These are phyloP conservation scores for Sarcodon sp. DNA, from an alignment of 768 basidiomycete species.

Conservation along the genomic window DNA sequence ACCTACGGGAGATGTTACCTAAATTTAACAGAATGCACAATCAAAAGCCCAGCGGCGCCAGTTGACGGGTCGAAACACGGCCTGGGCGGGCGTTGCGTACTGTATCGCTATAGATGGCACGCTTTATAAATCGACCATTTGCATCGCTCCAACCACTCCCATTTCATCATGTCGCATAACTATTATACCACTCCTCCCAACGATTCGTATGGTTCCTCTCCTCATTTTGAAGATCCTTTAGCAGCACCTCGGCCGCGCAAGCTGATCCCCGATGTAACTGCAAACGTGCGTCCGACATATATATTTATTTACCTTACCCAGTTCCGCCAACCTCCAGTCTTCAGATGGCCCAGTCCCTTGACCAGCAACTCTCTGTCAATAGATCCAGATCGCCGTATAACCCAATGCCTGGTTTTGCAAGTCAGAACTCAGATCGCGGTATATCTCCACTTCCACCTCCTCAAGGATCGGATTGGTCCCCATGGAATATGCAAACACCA, in stretches of 20 bases:
- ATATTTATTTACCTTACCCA: conserved; percentile 2
- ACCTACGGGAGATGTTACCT: conserved; percentile 82
- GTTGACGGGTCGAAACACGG: too few relatives aligned
- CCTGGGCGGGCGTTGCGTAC: too few relatives aligned
- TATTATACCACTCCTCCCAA: not conserved
- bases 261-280: conserved; percentile 44
- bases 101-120: too few relatives aligned
- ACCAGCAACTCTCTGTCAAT: conserved; percentile 25
- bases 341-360: conserved; percentile 55
- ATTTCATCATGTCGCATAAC: too few relatives aligned
- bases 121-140: too few relatives aligned
- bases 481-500: conserved; percentile 16
- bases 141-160: too few relatives aligned
- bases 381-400: conserved; percentile 9
- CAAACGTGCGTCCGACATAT: conserved; percentile 36
- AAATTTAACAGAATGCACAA: conserved; percentile 64
- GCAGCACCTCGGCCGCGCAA: conserved; percentile 58
- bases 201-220: conserved; percentile 21
- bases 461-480: conserved; percentile 13
- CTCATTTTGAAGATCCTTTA: conserved; percentile 41
- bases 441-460: conserved; percentile 11
- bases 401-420: conserved; percentile 5
- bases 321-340: conserved; percentile 8
- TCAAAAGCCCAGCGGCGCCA: not conserved
- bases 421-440: conserved; percentile 6